Base-by-base conservation (phyloP, 1,284 basidiomycete species). In the Cutaneotrichosporon cavernicola region DNA sequence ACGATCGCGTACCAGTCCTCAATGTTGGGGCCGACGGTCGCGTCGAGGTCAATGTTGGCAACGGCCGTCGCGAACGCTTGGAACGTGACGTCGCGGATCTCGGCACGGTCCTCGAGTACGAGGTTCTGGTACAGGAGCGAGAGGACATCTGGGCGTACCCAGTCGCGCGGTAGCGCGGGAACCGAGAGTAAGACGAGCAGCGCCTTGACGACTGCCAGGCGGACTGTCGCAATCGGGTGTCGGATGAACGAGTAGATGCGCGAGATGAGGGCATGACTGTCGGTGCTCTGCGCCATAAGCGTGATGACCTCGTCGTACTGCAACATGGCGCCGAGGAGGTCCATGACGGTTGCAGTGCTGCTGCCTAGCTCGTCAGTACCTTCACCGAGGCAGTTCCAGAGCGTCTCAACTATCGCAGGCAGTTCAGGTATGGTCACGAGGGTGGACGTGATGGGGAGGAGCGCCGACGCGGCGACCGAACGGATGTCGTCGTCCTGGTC, bases 331-430 rank as follows among this genome's bases (percentile, higher is more conserved):
- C 76, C 73, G 21, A 98, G 82, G 1, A 99, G 84, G 76, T 98
- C 94, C 97, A 99, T 99, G 32, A 99, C 93, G 21, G 91, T 90
- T 22, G 93, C 95, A 30, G 97, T 93, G 72, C 94, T 97, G 66
- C 94, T 98, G 65, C 94, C 94, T 3, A 99, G 82, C 74, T 99
- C 97, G 77, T 99, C 97, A 74, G 94, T 95, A 85, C 96, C 93
- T 69, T 93, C 90, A 50, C 87, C 86, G 22, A 99, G 83, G 73
- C 95, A 97, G 67, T 86, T 86, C 94, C 96, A 99, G 4, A 99
- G 82, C 7, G 96, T 91, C 16, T 89, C 84, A 56, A 99, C 83
- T 31, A 97, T 87, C 0, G 52, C 34, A 0, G 91, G 88, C 5
- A 97, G 81, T 66, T 88, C 85, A 4, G 59, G 46, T 4, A 66